Conservation (phyloP, 2,329 filamentous ascomycete species). For the Botryotinia convoluta region DNA sequence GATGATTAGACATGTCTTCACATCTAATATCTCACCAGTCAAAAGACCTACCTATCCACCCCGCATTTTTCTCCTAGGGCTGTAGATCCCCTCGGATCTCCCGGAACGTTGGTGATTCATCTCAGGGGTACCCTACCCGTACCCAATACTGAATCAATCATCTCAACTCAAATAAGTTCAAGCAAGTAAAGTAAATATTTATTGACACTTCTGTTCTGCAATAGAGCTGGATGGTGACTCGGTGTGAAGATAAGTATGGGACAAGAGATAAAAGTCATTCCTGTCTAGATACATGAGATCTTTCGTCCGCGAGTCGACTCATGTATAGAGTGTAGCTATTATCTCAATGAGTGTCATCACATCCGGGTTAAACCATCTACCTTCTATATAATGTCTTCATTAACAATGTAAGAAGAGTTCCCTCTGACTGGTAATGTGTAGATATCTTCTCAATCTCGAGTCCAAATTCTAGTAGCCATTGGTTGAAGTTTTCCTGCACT, state of each 20-base stretch:
- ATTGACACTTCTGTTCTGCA: not conserved
- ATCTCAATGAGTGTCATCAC: not conserved
- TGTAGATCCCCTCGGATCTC: conserved; percentile 1
- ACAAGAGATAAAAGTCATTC: not conserved
- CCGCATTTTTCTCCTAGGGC: not conserved
- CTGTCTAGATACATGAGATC: not conserved
- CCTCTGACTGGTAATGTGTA: not conserved
- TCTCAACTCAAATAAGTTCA: not conserved
- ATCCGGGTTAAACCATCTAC: not conserved
- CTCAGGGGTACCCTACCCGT: not conserved
- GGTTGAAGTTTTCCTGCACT: not conserved
- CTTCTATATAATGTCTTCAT: not conserved
- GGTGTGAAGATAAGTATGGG: not conserved
- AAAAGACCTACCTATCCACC: not conserved
- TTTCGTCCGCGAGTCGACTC: not conserved
- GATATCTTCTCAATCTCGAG: not conserved
- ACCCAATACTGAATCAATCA: not conserved
- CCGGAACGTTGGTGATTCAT: not conserved
- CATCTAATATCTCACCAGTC: not conserved
- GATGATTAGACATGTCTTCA: not conserved
- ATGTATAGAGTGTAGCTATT: not conserved
- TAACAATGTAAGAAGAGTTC: not conserved
- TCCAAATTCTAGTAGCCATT: not conserved
- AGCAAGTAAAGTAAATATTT: too few species aligned
- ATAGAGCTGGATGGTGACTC: not conserved